Percentiles rank a stretch among this genome's conserved stretches.
phyloP scores from a whole-genome alignment of 176 grass and related monocot genomes.

The Hsuehochloa calcarea region DNA sequence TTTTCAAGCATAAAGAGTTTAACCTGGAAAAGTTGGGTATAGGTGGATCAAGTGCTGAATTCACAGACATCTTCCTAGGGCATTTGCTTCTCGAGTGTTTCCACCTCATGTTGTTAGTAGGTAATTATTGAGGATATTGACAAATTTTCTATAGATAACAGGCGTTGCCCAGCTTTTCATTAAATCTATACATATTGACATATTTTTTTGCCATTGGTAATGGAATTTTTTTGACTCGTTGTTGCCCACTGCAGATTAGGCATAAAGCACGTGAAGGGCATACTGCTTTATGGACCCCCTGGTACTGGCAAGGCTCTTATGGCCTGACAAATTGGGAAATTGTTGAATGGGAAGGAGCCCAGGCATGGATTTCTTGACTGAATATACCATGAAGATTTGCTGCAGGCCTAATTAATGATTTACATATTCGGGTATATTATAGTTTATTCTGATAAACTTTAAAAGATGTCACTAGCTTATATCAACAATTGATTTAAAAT shows the following conservation, averaged over 20 bases:
- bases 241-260: constrained; percentile 59
- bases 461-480: not conserved
- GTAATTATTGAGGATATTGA: not conserved
- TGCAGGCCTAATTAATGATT: not conserved
- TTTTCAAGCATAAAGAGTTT: too few species aligned
- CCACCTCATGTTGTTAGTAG: constrained; percentile 76
- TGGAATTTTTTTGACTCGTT: constrained; percentile 11
- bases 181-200: too few species aligned
- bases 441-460: constrained; percentile 7
- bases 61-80: too few species aligned
- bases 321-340: constrained; percentile 92
- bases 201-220: not conserved
- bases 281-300: constrained; percentile 85
- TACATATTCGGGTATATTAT: not conserved
- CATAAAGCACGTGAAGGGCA: constrained; percentile 94
- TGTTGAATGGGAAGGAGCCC: constrained; percentile 92
- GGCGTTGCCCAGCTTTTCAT: too few species aligned
- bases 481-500: not conserved
- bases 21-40: too few species aligned
- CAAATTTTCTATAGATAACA: too few species aligned
- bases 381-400: not conserved
- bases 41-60: too few species aligned
- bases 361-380: constrained; percentile 51
- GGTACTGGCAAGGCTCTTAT: constrained; percentile 99
- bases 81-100: constrained; percentile 55